Evolutionary conservation across 2,329 filamentous ascomycete genomes (phyloP).

Genomic region (Metarhizium robertsii): DNA sequence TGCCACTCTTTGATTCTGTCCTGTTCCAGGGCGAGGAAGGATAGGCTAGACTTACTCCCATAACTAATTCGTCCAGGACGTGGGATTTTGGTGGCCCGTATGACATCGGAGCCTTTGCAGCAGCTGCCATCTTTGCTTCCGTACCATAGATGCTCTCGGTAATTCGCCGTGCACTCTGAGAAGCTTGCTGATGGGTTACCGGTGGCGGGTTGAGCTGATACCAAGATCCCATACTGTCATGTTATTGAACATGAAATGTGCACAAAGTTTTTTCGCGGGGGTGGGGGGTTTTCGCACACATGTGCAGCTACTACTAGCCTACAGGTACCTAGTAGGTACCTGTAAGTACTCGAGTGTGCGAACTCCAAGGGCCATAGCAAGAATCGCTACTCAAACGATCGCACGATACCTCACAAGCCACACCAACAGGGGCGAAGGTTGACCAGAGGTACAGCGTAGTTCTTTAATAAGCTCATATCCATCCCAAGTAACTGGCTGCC

Average conservation of each 20-base stretch:
- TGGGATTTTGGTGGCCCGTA: constrained; percentile 12
- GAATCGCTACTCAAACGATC: too few relatives aligned
- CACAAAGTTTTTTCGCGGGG: background rate
- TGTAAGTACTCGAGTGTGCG: too few relatives aligned
- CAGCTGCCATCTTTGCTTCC: constrained; percentile 2
- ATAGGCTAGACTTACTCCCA: constrained; percentile 35
- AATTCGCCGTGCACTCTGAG: background rate
- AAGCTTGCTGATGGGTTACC: background rate
- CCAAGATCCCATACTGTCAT: background rate
- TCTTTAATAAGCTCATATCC: too few relatives aligned
- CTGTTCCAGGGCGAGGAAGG: background rate
- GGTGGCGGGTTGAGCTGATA: background rate
- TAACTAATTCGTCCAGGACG: constrained; percentile 41
- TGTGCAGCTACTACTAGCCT: too few relatives aligned
- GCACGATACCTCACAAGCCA: too few relatives aligned
- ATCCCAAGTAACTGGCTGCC: too few relatives aligned
- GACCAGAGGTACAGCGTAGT: too few relatives aligned
- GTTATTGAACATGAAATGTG: background rate
- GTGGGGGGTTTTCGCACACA: too few relatives aligned
- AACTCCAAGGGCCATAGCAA: too few relatives aligned
- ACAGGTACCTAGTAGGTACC: too few relatives aligned
- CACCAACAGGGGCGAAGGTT: too few relatives aligned
- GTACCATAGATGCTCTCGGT: background rate
- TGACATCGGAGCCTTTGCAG: background rate
- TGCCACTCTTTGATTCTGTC: background rate